These are phyloP conservation scores for Epichloe sp. DNA, from an alignment of 2,329 filamentous ascomycete species.

Conservation along the genomic window DNA sequence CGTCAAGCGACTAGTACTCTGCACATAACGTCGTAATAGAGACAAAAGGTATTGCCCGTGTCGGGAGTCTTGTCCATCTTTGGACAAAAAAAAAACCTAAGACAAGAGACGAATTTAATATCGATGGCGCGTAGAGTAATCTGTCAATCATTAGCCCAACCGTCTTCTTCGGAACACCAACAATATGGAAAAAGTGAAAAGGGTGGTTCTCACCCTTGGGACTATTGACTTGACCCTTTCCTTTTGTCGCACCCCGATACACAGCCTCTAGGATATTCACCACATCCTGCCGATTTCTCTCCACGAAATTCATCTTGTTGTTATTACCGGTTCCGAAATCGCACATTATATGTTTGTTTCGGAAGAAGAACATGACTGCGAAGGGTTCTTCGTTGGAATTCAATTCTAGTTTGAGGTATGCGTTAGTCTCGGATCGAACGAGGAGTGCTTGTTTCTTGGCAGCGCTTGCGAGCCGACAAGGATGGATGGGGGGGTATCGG, in stretches of 20 bases:
- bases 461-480: too few species aligned
- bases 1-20: background rate
- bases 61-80: background rate
- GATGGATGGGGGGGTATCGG: too few species aligned
- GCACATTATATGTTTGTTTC: constrained; percentile 98
- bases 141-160: constrained; percentile 8
- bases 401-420: background rate
- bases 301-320: constrained; percentile 93
- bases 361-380: constrained; percentile 94
- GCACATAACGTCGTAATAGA: background rate
- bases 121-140: constrained; percentile 25
- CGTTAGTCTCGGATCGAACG: background rate
- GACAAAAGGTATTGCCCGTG: background rate
- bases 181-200: background rate
- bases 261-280: constrained; percentile 98
- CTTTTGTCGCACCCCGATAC: constrained; percentile 97
- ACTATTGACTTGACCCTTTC: constrained; percentile 87
- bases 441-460: too few species aligned
- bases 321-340: constrained; percentile 98
- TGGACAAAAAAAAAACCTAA: background rate
- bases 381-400: constrained; percentile 48
- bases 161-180: background rate
- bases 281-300: constrained; percentile 92
- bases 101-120: constrained; percentile 14
- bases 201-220: constrained; percentile 51